These are phyloP conservation scores for Xylaria sp. DNA, from an alignment of 495 filamentous ascomycete genomes.

Conservation along the genomic window DNA sequence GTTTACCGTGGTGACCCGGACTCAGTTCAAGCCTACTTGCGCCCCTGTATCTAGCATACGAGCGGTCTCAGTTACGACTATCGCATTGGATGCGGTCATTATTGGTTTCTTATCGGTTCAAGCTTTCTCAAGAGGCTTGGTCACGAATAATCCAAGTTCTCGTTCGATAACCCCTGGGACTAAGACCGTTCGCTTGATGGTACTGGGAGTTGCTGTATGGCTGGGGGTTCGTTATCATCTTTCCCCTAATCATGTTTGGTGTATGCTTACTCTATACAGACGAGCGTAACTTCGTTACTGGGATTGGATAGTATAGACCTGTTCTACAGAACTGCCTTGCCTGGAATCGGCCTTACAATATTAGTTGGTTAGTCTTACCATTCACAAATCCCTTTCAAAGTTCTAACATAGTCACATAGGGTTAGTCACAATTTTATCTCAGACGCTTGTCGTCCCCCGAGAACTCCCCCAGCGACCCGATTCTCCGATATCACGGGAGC, in stretches of 20 bases:
- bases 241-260: neutral
- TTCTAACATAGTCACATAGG: slow-evolving; percentile 36
- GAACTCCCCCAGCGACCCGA: slow-evolving; percentile 36
- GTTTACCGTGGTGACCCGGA: slow-evolving; percentile 57
- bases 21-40: slow-evolving; percentile 58
- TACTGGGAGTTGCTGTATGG: slow-evolving; percentile 56
- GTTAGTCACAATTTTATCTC: slow-evolving; percentile 45
- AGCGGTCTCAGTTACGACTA: slow-evolving; percentile 51
- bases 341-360: slow-evolving; percentile 55
- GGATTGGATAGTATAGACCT: slow-evolving; percentile 51
- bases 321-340: slow-evolving; percentile 55
- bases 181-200: slow-evolving; percentile 48
- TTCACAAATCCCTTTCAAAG: neutral
- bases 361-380: slow-evolving; percentile 54
- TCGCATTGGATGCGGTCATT: slow-evolving; percentile 55
- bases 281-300: slow-evolving; percentile 56
- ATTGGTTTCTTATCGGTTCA: slow-evolving; percentile 47
- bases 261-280: slow-evolving; percentile 44
- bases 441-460: slow-evolving; percentile 37
- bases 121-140: slow-evolving; percentile 42
- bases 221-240: slow-evolving; percentile 47
- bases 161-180: slow-evolving; percentile 34
- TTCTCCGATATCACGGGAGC: slow-evolving; percentile 36
- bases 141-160: slow-evolving; percentile 33
- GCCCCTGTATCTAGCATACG: slow-evolving; percentile 52